phyloP scores from a whole-genome alignment of 257 asterid species.

The Ophiorrhiza pumila region DNA sequence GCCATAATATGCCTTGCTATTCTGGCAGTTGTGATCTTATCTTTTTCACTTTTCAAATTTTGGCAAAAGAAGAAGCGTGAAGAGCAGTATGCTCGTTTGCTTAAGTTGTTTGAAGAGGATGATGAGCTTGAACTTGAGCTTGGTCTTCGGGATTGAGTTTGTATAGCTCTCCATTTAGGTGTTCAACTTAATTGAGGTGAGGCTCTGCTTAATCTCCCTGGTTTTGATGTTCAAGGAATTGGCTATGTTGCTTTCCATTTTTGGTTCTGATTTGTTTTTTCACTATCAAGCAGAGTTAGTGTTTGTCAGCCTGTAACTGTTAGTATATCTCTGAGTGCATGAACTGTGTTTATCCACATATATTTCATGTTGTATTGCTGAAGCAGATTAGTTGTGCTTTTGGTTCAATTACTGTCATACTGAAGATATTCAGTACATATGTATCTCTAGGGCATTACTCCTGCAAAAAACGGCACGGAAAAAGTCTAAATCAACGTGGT shows the following conservation, averaged over 20 bases:
- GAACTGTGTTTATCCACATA: background rate
- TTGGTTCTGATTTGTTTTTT: background rate
- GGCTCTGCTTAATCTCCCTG: constrained; percentile 15
- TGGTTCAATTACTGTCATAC: background rate
- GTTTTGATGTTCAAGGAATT: constrained; percentile 8
- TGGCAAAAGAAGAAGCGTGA: constrained; percentile 91
- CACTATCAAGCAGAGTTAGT: background rate
- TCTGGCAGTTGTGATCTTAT: constrained; percentile 40
- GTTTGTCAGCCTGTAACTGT: background rate
- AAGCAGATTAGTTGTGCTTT: background rate
- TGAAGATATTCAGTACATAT: background rate
- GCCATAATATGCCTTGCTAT: constrained; percentile 39
- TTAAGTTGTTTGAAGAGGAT: constrained; percentile 86
- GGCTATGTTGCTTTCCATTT: background rate
- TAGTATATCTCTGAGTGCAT: background rate
- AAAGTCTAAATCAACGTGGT: no score
- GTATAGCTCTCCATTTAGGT: constrained; percentile 11
- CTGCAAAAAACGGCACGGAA: no score
- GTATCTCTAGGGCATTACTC: background rate
- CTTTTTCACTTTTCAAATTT: constrained; percentile 60
- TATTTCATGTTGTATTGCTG: background rate
- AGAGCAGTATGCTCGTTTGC: constrained; percentile 84
- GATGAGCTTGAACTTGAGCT: constrained; percentile 95
- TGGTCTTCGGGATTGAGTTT: constrained; percentile 73
- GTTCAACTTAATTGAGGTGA: constrained; percentile 38